These are phyloP conservation scores for Cenococcum geophilum DNA, from an alignment of 495 filamentous ascomycete genomes.

Conservation along the genomic window DNA sequence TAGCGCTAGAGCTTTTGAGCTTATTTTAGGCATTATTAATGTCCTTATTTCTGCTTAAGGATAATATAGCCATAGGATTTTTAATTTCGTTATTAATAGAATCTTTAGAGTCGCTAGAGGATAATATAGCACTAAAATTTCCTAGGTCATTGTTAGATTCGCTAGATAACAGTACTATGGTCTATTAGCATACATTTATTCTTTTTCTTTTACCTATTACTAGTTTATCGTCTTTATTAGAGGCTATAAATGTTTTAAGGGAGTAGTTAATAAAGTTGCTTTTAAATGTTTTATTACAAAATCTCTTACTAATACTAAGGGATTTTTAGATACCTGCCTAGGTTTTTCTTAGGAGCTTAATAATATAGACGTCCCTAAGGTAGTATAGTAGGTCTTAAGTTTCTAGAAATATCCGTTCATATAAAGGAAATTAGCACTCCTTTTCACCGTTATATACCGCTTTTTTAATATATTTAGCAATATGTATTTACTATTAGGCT, in stretches of 20 bases:
- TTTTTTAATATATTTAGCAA: slow-evolving; percentile 7
- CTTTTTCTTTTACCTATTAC: not conserved
- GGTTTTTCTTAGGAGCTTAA: slow-evolving; percentile 1
- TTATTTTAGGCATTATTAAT: too few relatives aligned
- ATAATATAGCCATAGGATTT: too few relatives aligned
- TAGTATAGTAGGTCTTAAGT: slow-evolving; percentile 13
- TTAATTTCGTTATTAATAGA: not conserved
- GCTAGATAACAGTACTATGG: not conserved
- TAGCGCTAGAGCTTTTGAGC: not conserved
- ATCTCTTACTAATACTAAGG: too few relatives aligned
- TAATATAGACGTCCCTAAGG: slow-evolving; percentile 11
- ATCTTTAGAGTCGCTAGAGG: not conserved
- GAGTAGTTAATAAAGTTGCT: slow-evolving; percentile 1
- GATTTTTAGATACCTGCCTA: too few relatives aligned
- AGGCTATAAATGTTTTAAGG: not conserved
- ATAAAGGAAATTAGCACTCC: slow-evolving; percentile 7
- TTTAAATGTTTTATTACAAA: not conserved
- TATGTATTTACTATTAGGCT: slow-evolving; percentile 5
- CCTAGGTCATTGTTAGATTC: not conserved
- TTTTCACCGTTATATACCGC: not conserved
- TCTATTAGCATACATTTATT: not conserved
- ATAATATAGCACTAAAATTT: slow-evolving; percentile 3
- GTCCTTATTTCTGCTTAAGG: too few relatives aligned
- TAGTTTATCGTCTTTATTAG: not conserved
- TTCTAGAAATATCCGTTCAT: slow-evolving; percentile 1